These are phyloP conservation scores for Aspergillus olivimuriae DNA, from an alignment of 495 filamentous ascomycete genomes.

Conservation along the genomic window DNA sequence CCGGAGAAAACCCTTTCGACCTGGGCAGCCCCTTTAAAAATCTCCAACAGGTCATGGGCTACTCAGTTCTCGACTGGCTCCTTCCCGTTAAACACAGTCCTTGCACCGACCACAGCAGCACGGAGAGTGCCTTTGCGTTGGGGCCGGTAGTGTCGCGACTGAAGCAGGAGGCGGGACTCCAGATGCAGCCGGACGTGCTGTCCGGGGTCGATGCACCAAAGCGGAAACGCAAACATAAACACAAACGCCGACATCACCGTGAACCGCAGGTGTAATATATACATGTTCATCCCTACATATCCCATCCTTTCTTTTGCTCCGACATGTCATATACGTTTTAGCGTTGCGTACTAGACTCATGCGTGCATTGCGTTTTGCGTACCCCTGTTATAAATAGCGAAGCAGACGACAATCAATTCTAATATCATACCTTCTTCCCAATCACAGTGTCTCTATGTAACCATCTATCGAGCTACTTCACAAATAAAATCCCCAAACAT, in stretches of 20 bases:
- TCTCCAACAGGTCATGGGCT: slow-evolving; percentile 69
- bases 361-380: too few relatives aligned
- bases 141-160: slow-evolving; percentile 48
- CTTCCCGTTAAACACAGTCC: slow-evolving; percentile 64
- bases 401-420: too few relatives aligned
- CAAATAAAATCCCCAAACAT: too few relatives aligned
- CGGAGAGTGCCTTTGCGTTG: slow-evolving; percentile 40
- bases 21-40: slow-evolving; percentile 57
- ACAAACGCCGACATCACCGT: slow-evolving; percentile 9
- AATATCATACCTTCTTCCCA: too few relatives aligned
- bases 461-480: too few relatives aligned
- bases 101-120: slow-evolving; percentile 45
- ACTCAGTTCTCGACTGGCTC: slow-evolving; percentile 63
- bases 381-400: too few relatives aligned
- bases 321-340: too few relatives aligned
- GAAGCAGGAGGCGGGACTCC: slow-evolving; percentile 41
- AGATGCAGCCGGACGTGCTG: slow-evolving; percentile 1
- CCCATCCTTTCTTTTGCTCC: too few relatives aligned
- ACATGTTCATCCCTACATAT: too few relatives aligned
- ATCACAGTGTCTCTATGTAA: too few relatives aligned
- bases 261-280: too few relatives aligned
- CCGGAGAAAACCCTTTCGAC: slow-evolving; percentile 76
- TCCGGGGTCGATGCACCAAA: slow-evolving; percentile 1
- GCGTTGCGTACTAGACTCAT: too few relatives aligned
- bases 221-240: slow-evolving; percentile 6